Percentiles rank a stretch among this genome's conserved stretches.
Evolutionary conservation across 2,329 filamentous ascomycete genomes (phyloP).

Genomic region (Escovopsis sp.): DNA sequence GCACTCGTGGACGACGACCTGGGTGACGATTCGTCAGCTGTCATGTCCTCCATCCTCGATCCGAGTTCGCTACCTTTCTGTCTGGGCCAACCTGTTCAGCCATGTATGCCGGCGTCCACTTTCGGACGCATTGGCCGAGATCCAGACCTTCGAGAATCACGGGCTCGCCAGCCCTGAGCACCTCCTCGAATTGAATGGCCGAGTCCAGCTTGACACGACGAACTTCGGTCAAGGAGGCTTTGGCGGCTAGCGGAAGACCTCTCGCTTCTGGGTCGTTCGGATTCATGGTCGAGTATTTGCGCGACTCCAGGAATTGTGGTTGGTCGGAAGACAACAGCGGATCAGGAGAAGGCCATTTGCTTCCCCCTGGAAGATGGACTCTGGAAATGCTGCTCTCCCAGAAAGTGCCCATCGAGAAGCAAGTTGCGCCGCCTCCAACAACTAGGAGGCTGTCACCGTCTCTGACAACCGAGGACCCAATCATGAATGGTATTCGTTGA

Average conservation of each 20-base stretch:
- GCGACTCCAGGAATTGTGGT: conserved; percentile 13
- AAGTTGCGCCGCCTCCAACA: conserved; percentile 69
- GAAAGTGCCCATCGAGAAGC: conserved; percentile 79
- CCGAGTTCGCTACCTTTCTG: conserved; percentile 34
- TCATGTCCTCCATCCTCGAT: neutral
- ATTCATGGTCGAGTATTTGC: conserved; percentile 9
- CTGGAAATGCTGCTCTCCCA: conserved; percentile 53
- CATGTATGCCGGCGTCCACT: conserved; percentile 58
- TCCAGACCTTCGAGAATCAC: conserved; percentile 47
- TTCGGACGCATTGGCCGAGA: conserved; percentile 49
- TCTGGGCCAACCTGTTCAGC: conserved; percentile 42
- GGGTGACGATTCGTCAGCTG: neutral
- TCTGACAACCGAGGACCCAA: conserved; percentile 46
- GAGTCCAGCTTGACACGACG: conserved; percentile 36
- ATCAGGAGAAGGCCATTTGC: neutral
- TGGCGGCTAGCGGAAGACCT: neutral
- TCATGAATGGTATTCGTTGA: conserved; percentile 41
- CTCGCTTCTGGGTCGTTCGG: neutral
- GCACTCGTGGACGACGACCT: conserved; percentile 64
- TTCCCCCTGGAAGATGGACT: conserved; percentile 12
- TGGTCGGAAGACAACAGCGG: neutral
- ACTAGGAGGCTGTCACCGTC: conserved; percentile 40
- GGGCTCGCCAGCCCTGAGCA: conserved; percentile 41
- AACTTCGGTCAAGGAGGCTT: conserved; percentile 21
- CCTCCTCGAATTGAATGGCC: conserved; percentile 39